A percentile compares a stretch with the other conserved stretches of the same genome.
Conservation (phyloP, 169 alveolate species). For the Pseudocohnilembus persalinus region DNA sequence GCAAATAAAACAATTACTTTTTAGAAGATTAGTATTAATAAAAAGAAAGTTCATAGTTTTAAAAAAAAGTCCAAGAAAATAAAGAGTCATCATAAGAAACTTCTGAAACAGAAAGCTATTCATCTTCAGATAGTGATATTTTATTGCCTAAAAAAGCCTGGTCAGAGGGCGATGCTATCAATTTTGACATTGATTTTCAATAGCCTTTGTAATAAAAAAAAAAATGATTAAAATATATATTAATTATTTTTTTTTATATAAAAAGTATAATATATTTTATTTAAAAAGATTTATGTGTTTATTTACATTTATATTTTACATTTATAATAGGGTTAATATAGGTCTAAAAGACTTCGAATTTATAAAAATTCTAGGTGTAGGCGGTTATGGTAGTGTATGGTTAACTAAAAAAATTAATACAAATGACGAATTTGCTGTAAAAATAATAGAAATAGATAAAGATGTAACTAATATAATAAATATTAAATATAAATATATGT, state of each 20-base stretch:
- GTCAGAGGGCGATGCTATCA: slow-evolving; percentile 11
- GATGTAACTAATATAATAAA: not conserved
- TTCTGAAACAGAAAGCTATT: not conserved
- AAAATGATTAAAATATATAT: no score
- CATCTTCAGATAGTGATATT: not conserved
- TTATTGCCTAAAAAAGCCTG: not conserved
- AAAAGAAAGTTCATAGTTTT: no score
- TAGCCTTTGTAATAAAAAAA: not conserved
- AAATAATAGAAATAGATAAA: slow-evolving; percentile 38
- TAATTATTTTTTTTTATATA: no score
- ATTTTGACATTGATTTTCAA: not conserved
- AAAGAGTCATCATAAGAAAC: not conserved
- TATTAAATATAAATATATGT: no score
- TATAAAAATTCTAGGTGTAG: slow-evolving; percentile 47
- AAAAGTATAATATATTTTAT: no score
- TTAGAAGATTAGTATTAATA: no score
- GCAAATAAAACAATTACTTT: no score
- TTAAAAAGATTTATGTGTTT: no score
- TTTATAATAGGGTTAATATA: slow-evolving; percentile 24
- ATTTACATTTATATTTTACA: not conserved
- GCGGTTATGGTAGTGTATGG: slow-evolving; percentile 64
- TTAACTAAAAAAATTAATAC: slow-evolving; percentile 44
- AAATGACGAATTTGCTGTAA: slow-evolving; percentile 52
- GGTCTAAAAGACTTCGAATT: slow-evolving; percentile 53
- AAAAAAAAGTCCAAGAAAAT: no score